Evolutionary conservation across 2,329 filamentous ascomycete species (phyloP), one percentile per base, ranked within the genome.

Genomic region (Colletotrichum limetticola): DNA sequence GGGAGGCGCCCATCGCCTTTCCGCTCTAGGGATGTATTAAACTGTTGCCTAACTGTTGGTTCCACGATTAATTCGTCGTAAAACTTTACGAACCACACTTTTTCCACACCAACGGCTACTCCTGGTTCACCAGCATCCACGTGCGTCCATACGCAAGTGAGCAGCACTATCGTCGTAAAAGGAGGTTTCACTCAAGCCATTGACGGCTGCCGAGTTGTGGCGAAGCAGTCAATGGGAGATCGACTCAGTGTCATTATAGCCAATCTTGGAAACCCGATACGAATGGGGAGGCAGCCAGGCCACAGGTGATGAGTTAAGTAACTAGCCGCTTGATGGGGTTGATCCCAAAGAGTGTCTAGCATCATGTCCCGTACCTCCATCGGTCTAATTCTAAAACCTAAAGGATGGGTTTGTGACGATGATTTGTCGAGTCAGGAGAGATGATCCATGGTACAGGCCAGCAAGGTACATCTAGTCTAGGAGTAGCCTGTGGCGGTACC

Each of bases 11-110:
- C 19, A 14, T 22, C n/a, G 19, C 28, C 28, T 58, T 22, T 58
- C 30, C 56, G 8, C 9, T 52, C 59, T 49, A n/a, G 28, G 52
- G 26, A 69, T 64, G 32, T 37, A 35, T 69, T 64, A 53, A 32
- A 55, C 59, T 69, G 66, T 24, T 69, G 66, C 59, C 66, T 69
- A 37, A 59, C 26, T 52, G 22, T 28, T 57, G 59, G 53, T 53
- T 59, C 30, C 32, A 53, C 52, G 26, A 19, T 28, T 35, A 61
- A 14, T n/a, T 49, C 35, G 32, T 35, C 24, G 28, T 26, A 24
- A 37, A 26, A 22, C 28, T 35, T n/a, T 37, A 30, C 53, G 35
- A 58, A 35, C 56, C 56, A 58, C 56, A 30, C 9, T 58, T 58
- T 58, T 11, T 19, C 56, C 32, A 30, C 56, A 58, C 16, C 5